These are phyloP conservation scores for Aspergillus novoparasiticus DNA, from an alignment of 2,329 filamentous ascomycete species.

Conservation along the genomic window DNA sequence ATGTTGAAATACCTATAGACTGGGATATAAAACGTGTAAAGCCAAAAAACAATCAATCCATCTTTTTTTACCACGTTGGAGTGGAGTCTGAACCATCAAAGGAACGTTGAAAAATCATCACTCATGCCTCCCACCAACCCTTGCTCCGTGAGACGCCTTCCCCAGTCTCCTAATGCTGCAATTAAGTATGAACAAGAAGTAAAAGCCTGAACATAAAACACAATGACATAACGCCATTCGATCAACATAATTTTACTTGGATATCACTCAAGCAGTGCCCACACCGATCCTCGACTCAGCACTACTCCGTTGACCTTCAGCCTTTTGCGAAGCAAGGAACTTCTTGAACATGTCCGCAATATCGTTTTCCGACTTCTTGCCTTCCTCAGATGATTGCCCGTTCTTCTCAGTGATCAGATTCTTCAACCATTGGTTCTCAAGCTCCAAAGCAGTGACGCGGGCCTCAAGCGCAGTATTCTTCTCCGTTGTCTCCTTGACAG, in stretches of 20 bases:
- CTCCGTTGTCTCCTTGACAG: conserved; percentile 79
- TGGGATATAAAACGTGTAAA: conserved; percentile 1
- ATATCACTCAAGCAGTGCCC: conserved; percentile 27
- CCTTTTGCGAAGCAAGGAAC: conserved; percentile 40
- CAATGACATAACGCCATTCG: conserved; percentile 7
- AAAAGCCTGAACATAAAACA: conserved; percentile 1
- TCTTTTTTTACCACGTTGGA: not conserved
- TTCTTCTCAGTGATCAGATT: conserved; percentile 82
- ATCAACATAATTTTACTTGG: conserved; percentile 13
- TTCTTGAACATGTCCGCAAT: conserved; percentile 46
- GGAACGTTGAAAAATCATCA: conserved; percentile 14
- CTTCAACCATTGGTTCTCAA: conserved; percentile 81
- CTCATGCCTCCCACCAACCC: conserved; percentile 16
- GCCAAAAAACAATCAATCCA: not conserved
- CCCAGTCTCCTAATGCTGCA: conserved; percentile 9
- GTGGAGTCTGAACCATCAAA: not conserved
- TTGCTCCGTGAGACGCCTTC: conserved; percentile 22
- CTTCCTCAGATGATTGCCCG: conserved; percentile 33
- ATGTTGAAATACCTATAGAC: not conserved
- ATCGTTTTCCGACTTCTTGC: conserved; percentile 48
- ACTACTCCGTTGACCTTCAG: conserved; percentile 29
- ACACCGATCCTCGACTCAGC: conserved; percentile 38
- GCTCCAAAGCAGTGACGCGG: conserved; percentile 73
- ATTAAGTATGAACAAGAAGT: conserved; percentile 16
- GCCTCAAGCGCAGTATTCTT: conserved; percentile 74